Base-by-base conservation (phyloP, 208 protist species). In the Trypanosoma melophagium region DNA sequence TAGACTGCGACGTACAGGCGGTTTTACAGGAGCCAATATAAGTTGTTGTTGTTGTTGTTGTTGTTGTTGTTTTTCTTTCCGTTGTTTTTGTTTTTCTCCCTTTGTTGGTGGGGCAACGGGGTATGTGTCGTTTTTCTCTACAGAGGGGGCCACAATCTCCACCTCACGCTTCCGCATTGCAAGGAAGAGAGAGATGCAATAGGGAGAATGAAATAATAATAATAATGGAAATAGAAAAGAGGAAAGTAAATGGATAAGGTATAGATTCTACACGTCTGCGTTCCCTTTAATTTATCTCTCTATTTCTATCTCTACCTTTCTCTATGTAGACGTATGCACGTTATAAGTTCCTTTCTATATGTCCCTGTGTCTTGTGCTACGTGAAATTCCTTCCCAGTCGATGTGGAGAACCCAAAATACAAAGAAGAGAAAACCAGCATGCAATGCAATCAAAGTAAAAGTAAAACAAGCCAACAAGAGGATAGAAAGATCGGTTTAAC, bases 101-200 rank as follows among this genome's bases (percentile, higher is more conserved):
- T 35, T 35, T 35, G 28, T 35, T 1, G 28, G 28, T n/a, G 42
- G 16, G 42, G 42, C 9, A n/a, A 47, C 42, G 16, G 42, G 42
- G 8, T 12, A 12, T 2, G 16, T 47, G 1, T 2, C 16, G 10
- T 47, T 3, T 10, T 47, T 44, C 14, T 54, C 28, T 9, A 4
- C 42, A 35, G 21, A 9, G 1, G 50, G n/a, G 13, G 4, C 35
- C 3, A 58, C 19, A 38, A 67, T 47, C 12, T 45, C 51, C 9
- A 67, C 61, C 25, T 57, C 51, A 38, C 61, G 61, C 51, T 58
- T 67, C 51, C 31, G 50, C 61, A 67, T 67, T 47, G 31, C 50
- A 9, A 44, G 25, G 45, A 25, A 60, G 24, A 21, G 17, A 47
- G n/a, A 45, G 38, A 38, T 7, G 44, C 2, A 60, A 28, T 2